These are phyloP conservation scores for Escovopsis sp. DNA, from an alignment of 2,329 filamentous ascomycete genomes.

Conservation along the genomic window DNA sequence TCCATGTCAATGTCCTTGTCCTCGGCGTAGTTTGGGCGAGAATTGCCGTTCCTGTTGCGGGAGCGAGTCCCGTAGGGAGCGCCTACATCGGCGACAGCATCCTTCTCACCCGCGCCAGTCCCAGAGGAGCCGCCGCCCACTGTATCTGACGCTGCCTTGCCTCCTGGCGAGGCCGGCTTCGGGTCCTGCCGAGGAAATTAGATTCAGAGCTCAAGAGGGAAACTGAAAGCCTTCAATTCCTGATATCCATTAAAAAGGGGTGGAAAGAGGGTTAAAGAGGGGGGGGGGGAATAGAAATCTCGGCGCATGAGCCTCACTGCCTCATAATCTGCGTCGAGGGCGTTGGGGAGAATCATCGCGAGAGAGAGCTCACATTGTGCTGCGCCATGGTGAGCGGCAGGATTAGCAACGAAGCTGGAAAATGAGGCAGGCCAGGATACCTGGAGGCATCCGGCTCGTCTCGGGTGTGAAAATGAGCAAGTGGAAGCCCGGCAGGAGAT, in stretches of 20 bases:
- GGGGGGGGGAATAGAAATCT: too few relatives aligned
- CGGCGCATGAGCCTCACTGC: too few relatives aligned
- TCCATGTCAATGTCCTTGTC: slow-evolving; percentile 84
- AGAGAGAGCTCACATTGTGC: slow-evolving; percentile 19
- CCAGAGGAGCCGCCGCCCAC: slow-evolving; percentile 33
- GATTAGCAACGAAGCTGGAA: slow-evolving; percentile 20
- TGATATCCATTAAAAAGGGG: slow-evolving; percentile 1
- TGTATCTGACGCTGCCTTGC: slow-evolving; percentile 19
- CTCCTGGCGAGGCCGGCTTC: slow-evolving; percentile 20
- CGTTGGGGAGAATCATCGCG: too few relatives aligned
- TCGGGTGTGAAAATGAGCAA: slow-evolving; percentile 2
- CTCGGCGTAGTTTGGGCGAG: slow-evolving; percentile 89
- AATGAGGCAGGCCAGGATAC: slow-evolving; percentile 15
- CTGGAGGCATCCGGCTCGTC: slow-evolving; percentile 14
- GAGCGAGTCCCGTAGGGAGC: slow-evolving; percentile 85
- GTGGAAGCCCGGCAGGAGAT: too few relatives aligned
- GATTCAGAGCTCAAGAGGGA: slow-evolving; percentile 8
- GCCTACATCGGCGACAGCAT: slow-evolving; percentile 35
- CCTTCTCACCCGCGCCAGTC: slow-evolving; percentile 33
- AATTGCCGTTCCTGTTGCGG: slow-evolving; percentile 66
- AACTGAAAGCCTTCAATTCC: too few relatives aligned
- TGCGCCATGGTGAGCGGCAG: slow-evolving; percentile 23
- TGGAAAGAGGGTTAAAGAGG: slow-evolving; percentile 5
- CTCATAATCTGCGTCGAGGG: too few relatives aligned
- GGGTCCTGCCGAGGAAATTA: slow-evolving; percentile 17